A percentile compares a stretch with the other conserved stretches of the same genome.
Evolutionary conservation across 2,329 filamentous ascomycete genomes (phyloP).

Genomic region (Colletotrichum sp.): DNA sequence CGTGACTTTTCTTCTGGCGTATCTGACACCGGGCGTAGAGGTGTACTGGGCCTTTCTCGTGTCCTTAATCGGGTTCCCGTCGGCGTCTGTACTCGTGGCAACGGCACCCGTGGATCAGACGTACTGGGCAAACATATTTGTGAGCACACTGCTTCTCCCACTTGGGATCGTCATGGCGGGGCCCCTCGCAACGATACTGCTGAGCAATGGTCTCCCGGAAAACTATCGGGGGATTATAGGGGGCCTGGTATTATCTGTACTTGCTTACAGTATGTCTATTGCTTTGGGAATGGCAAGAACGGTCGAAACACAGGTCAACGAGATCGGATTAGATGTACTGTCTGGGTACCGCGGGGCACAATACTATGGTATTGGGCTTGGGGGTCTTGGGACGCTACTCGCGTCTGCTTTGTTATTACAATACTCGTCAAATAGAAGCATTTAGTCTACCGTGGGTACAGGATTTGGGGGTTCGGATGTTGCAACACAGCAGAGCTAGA

Average conservation of each 20-base stretch:
- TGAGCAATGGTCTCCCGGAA: conserved; percentile 55
- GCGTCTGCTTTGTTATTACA: not conserved
- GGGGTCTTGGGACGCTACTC: not conserved
- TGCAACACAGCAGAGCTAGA: not conserved
- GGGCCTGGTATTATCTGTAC: conserved; percentile 65
- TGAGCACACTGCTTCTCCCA: conserved; percentile 61
- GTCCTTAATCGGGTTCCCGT: conserved; percentile 46
- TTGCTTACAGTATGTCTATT: conserved; percentile 72
- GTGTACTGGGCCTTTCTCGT: conserved; percentile 27
- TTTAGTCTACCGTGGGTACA: not conserved
- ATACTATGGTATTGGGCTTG: conserved; percentile 45
- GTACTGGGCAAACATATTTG: conserved; percentile 70
- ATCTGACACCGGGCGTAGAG: conserved; percentile 41
- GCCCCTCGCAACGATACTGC: conserved; percentile 63
- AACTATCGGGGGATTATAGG: conserved; percentile 50
- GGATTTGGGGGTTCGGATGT: not conserved
- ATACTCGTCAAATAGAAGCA: not conserved
- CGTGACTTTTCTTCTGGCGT: conserved; percentile 46
- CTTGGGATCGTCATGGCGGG: conserved; percentile 72
- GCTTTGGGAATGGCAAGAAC: conserved; percentile 71
- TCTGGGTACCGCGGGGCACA: conserved; percentile 41
- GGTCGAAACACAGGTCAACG: conserved; percentile 51
- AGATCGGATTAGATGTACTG: conserved; percentile 27
- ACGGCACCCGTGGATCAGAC: conserved; percentile 57
- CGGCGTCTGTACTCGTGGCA: conserved; percentile 46